Base-by-base conservation (phyloP, 352 stramenopile species). In the Globisporangium sylvaticum region DNA sequence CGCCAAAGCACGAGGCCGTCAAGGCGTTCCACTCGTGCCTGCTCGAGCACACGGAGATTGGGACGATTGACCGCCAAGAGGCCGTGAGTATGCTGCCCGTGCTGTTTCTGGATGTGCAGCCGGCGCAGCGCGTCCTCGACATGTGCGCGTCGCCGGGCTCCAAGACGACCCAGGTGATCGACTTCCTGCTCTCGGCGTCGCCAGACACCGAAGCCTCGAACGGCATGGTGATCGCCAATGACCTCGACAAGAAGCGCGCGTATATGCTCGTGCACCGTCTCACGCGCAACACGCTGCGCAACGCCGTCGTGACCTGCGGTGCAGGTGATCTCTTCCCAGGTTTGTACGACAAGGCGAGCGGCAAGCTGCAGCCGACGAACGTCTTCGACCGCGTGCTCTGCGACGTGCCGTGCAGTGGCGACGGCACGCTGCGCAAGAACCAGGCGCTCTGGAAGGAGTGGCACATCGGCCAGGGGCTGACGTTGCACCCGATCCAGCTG, bases 341-440 rank as follows among this genome's bases (percentile, higher is more conserved):
- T 27, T 75, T 99, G 10, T 94, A 95, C 65, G 69, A 80, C 46
- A 57, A 69, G 1, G 42, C 55, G 12, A 71, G 57, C 18, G 34
- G 58, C 9, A 22, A 39, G 64, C 65, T 94, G 53, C 70, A 83
- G 25, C 46, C 69, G 14, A 91, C 81, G n/a, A 91, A 95, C 65
- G 81, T 97, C 12, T 99, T 99, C 72, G 97, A 99, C 81, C 85
- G 95, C n/a, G 92, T 99, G 39, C 71, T 99, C 39, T 98, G 91
- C 70, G 97, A 99, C 79, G 98, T 99, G 18, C 97, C 97, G 0
- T 99, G 97, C 87, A 98, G 88, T 34, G 94, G 97, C 31, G 98
- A 99, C 73, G 98, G 98, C 61, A 99, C 98, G 22, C 76, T 99
- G 15, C 87, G 98, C 57, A 99, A 99, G 81, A 98, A 97, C 75